Evolutionary conservation across 2,329 filamentous ascomycete genomes (phyloP), one percentile per base, ranked within the genome.

Genomic region (Colletotrichum tabaci): DNA sequence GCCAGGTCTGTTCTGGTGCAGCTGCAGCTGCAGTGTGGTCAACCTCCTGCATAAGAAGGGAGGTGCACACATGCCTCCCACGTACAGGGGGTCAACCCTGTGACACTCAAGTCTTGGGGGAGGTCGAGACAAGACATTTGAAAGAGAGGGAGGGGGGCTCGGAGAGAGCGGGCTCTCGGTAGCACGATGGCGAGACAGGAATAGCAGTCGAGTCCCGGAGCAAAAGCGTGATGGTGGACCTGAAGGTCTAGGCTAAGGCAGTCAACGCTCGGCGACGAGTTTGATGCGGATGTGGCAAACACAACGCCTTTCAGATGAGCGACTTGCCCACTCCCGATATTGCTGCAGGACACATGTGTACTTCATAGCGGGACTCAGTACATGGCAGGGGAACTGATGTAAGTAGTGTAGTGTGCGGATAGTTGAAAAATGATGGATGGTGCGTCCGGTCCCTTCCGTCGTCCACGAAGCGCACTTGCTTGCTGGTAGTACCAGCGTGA

Each of bases 1-100:
- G 61, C 67, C 52, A 57, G 70, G 35, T 46, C 67, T 23, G 61
- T 67, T 71, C 56, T 72, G 67, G 61, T 71, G 70, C 70, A 58
- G 67, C 70, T 71, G 70, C 70, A 58, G 67, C 70, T 72, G 70
- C 70, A 62, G 67, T 42, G 49, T 71, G 61, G 66, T 72, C 66
- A 60, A 69, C 69, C 63, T 66, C 70, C 70, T 72, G 70, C 70
- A 72, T 72, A 61, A n/a, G 26, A 57, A 61, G n/a, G 26, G 61
- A 66, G 49, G 46, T 68, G 60, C 56, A 67, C 56, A 62, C 65
- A 60, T 63, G 65, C 67, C 46, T 40, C 46, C 49, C 53, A 42
- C 52, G 60, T 63, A 63, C 57, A 40, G 69, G 69, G 68, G 65
- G 69, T 65, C 35, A 61, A 47, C 69, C 69, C 42, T 72, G 69